Conservation (phyloP, 176 grass and related monocot species). For the bread wheat (Triticum aestivum) region DNA sequence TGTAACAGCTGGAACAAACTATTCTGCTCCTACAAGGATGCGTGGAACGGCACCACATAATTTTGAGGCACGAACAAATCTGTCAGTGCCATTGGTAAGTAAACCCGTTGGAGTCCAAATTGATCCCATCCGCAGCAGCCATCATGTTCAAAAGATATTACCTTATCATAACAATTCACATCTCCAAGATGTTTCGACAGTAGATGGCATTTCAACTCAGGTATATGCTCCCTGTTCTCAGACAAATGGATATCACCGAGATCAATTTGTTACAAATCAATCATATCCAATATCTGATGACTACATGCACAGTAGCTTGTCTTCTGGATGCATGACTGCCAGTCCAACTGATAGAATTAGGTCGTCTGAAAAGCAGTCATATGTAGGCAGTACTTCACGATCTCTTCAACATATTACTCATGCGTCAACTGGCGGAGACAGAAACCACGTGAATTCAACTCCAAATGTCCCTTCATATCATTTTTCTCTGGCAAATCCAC, state of each 20-base stretch:
- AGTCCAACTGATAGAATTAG: constrained; percentile 18
- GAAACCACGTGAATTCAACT: neutral
- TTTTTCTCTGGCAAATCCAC: constrained; percentile 2
- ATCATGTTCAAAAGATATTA: neutral
- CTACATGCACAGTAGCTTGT: constrained; percentile 17
- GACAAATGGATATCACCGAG: neutral
- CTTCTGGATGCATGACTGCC: constrained; percentile 15
- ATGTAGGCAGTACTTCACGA: neutral
- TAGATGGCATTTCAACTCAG: constrained; percentile 36
- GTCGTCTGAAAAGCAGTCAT: neutral
- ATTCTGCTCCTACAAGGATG: constrained; percentile 27
- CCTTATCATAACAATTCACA: neutral
- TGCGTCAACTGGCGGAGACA: constrained; percentile 13
- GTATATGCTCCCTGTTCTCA: constrained; percentile 13
- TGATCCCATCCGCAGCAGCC: constrained; percentile 16
- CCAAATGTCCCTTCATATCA: neutral
- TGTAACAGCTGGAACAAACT: constrained; percentile 25
- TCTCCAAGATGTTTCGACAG: neutral
- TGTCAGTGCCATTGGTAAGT: constrained; percentile 2
- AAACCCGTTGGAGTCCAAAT: constrained; percentile 21
- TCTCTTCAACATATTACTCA: constrained; percentile 29
- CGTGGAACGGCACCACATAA: neutral
- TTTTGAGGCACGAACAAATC: constrained; percentile 10
- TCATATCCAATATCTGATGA: constrained; percentile 5
- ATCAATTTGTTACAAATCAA: constrained; percentile 19